Conservation (phyloP, 2,329 filamentous ascomycete species). For the Epichloe typhina region DNA sequence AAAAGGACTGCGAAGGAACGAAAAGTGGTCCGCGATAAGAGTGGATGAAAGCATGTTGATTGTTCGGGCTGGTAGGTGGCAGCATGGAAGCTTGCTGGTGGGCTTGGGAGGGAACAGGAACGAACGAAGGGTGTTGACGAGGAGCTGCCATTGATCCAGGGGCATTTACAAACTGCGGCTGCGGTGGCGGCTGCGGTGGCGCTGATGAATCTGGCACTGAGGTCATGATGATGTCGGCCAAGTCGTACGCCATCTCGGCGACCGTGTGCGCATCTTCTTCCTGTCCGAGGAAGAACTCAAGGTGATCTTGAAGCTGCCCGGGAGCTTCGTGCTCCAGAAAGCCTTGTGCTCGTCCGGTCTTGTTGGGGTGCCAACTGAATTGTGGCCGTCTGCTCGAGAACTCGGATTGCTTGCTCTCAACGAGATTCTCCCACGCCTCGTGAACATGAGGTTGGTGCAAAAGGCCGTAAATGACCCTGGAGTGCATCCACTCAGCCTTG, state of each 20-base stretch:
- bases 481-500: constrained; percentile 55
- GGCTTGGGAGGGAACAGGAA: constrained; percentile 20
- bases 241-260: constrained; percentile 44
- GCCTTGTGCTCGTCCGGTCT: constrained; percentile 42
- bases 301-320: constrained; percentile 49
- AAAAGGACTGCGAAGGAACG: constrained; percentile 19
- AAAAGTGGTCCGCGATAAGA: constrained; percentile 21
- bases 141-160: constrained; percentile 12
- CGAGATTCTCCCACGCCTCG: constrained; percentile 46
- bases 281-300: constrained; percentile 50
- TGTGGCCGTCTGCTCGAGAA: constrained; percentile 42
- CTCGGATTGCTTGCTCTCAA: constrained; percentile 40
- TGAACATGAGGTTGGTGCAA: constrained; percentile 52
- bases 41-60: constrained; percentile 15
- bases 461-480: constrained; percentile 52
- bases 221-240: constrained; percentile 34
- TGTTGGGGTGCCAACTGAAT: constrained; percentile 47
- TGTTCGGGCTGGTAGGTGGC: constrained; percentile 9
- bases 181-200: constrained; percentile 5
- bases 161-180: constrained; percentile 16
- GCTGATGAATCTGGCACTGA: constrained; percentile 17
- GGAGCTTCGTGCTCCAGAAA: constrained; percentile 49
- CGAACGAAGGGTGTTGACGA: constrained; percentile 19
- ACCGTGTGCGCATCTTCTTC: constrained; percentile 43
- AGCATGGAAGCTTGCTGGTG: constrained; percentile 15